Evolutionary conservation across 768 basidiomycete species (phyloP).

Genomic region (Auricularia cornea): DNA sequence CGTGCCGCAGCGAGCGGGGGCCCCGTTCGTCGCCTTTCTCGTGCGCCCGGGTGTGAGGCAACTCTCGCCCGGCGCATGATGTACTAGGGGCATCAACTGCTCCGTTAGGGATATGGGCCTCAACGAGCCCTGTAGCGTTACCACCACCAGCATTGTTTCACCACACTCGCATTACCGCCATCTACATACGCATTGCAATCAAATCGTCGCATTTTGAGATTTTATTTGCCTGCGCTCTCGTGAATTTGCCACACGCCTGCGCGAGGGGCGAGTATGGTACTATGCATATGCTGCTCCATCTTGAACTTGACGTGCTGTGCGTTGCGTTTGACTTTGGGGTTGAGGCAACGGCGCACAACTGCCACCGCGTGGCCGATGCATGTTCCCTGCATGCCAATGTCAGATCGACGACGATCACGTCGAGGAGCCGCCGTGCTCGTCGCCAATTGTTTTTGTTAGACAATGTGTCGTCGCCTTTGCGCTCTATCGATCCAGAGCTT

Average conservation of each 20-base stretch:
- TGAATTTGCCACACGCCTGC: neutral
- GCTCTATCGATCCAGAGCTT: no score
- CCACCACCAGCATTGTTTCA: neutral
- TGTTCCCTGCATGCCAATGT: no score
- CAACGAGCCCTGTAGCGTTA: constrained; percentile 2
- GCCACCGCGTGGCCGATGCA: no score
- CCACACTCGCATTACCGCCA: neutral
- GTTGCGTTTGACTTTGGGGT: no score
- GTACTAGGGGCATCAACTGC: neutral
- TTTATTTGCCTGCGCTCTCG: neutral
- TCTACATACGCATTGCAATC: neutral
- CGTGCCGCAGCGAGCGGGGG: neutral
- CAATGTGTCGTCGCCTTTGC: no score
- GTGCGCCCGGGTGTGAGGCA: neutral
- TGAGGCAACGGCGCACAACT: no score
- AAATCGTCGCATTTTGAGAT: neutral
- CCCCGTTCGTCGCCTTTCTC: neutral
- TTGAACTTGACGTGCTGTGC: no score
- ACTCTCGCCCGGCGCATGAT: neutral
- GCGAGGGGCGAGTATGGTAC: neutral
- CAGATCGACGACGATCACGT: no score
- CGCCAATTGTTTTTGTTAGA: no score
- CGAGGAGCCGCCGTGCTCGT: no score
- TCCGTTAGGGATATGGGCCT: neutral
- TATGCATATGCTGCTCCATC: no score